phyloP scores from a whole-genome alignment of 192 early-diverging fungal genomes.

The Physocladia obscura region DNA sequence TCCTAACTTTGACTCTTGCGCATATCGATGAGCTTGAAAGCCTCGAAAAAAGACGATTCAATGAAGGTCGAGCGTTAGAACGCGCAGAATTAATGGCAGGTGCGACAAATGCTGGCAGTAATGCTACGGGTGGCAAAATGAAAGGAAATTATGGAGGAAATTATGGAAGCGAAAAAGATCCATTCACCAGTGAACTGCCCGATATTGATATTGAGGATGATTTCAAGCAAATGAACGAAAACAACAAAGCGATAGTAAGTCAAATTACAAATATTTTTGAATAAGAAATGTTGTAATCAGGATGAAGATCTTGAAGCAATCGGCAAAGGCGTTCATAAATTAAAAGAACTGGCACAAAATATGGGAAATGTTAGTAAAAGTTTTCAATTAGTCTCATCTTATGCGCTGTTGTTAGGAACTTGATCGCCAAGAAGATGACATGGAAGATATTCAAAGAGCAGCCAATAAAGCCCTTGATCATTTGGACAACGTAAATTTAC shows the following conservation, averaged over 20 bases:
- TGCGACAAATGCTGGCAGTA: constrained; percentile 22
- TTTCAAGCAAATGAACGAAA: constrained; percentile 53
- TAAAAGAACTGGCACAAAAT: constrained; percentile 57
- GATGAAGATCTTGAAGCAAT: constrained; percentile 57
- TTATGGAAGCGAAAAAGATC: constrained; percentile 36
- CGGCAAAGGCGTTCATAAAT: constrained; percentile 45
- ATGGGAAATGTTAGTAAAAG: constrained; percentile 49
- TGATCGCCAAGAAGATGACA: constrained; percentile 55
- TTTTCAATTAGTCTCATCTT: not conserved
- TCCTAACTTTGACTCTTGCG: constrained; percentile 47
- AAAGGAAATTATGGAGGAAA: constrained; percentile 28
- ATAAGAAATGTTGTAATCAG: constrained; percentile 9
- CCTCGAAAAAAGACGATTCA: constrained; percentile 56
- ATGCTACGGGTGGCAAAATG: not conserved
- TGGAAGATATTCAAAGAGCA: constrained; percentile 55
- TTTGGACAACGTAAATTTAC: constrained; percentile 59
- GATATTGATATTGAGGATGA: constrained; percentile 68
- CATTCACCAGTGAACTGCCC: constrained; percentile 53
- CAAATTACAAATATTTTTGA: not conserved
- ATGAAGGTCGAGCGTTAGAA: constrained; percentile 44
- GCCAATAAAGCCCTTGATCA: constrained; percentile 59
- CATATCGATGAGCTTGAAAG: constrained; percentile 65
- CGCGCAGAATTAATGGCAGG: constrained; percentile 48
- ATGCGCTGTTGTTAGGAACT: constrained; percentile 46
- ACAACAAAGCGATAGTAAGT: constrained; percentile 54